Percentiles rank a stretch among this genome's conserved stretches.
These are phyloP conservation scores for Xylariaceae sp. DNA, from an alignment of 2,329 filamentous ascomycete genomes.

Conservation along the genomic window DNA sequence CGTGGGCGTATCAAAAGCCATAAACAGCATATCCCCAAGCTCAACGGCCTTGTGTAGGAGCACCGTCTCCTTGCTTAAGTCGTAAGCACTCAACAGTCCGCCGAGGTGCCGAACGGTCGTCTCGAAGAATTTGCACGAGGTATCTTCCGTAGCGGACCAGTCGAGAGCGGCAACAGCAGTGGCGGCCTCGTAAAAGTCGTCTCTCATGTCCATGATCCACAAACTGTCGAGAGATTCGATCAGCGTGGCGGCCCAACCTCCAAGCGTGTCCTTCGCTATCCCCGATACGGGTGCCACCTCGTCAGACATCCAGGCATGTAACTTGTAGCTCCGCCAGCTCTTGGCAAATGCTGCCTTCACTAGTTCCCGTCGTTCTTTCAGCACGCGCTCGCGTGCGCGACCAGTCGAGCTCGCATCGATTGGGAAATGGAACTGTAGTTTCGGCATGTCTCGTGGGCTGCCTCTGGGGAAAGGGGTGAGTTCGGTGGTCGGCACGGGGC, in stretches of 20 bases:
- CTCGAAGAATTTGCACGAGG: slow-evolving; percentile 39
- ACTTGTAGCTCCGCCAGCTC: slow-evolving; percentile 41
- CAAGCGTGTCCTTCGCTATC: slow-evolving; percentile 38
- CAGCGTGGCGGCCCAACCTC: slow-evolving; percentile 46
- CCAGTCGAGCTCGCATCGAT: slow-evolving; percentile 5
- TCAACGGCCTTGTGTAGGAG: slow-evolving; percentile 40
- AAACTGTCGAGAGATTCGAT: slow-evolving; percentile 48
- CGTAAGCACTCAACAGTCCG: slow-evolving; percentile 37
- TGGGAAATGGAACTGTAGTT: slow-evolving; percentile 9
- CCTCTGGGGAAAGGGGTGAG: slow-evolving; percentile 12
- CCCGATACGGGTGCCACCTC: slow-evolving; percentile 43
- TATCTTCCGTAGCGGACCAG: slow-evolving; percentile 36
- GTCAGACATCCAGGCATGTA: slow-evolving; percentile 43
- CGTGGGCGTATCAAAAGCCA: slow-evolving; percentile 41
- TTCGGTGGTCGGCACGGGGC: slow-evolving; percentile 9
- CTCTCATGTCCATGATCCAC: slow-evolving; percentile 44
- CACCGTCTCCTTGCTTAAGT: slow-evolving; percentile 34
- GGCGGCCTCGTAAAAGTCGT: slow-evolving; percentile 44
- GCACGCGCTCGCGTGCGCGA: slow-evolving; percentile 6
- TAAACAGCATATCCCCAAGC: slow-evolving; percentile 42
- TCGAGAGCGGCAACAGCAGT: slow-evolving; percentile 40
- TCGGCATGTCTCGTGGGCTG: slow-evolving; percentile 7
- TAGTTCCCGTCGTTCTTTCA: slow-evolving; percentile 27
- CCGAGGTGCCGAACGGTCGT: slow-evolving; percentile 41
- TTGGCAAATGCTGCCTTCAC: slow-evolving; percentile 34